Conservation (phyloP, 208 protist species). For the Phytomonas serpens region DNA sequence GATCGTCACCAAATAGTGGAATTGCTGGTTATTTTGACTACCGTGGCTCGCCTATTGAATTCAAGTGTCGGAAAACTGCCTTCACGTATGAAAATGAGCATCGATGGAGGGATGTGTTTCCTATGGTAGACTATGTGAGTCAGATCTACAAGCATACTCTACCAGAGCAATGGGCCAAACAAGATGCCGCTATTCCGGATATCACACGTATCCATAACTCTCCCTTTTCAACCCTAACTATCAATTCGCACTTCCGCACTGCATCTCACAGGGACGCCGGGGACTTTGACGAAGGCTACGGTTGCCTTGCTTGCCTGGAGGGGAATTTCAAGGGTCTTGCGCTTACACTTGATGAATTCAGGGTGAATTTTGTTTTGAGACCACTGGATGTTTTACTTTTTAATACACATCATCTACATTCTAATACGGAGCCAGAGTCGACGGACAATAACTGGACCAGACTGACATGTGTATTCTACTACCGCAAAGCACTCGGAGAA, state of each 20-base stretch:
- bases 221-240: constrained; percentile 85
- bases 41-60: constrained; percentile 69
- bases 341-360: constrained; percentile 71
- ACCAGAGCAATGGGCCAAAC: constrained; percentile 57
- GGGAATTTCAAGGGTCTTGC: constrained; percentile 72
- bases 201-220: constrained; percentile 80
- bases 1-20: constrained; percentile 71
- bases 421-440: constrained; percentile 83
- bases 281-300: constrained; percentile 88
- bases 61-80: constrained; percentile 81
- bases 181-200: constrained; percentile 80
- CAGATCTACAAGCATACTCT: constrained; percentile 60
- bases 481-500: constrained; percentile 69
- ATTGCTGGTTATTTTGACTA: constrained; percentile 91
- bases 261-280: constrained; percentile 84
- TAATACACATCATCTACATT: constrained; percentile 89
- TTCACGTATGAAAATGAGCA: constrained; percentile 73
- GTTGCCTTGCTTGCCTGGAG: constrained; percentile 74
- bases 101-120: constrained; percentile 71
- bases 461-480: constrained; percentile 89
- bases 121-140: constrained; percentile 85
- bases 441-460: constrained; percentile 44
- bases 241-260: constrained; percentile 88
- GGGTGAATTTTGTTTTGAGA: constrained; percentile 59
- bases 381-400: constrained; percentile 86